A percentile compares a stretch with the other conserved stretches of the same genome.
Conservation (phyloP, 495 filamentous ascomycete species). For the Aspergillus nanangensis region DNA sequence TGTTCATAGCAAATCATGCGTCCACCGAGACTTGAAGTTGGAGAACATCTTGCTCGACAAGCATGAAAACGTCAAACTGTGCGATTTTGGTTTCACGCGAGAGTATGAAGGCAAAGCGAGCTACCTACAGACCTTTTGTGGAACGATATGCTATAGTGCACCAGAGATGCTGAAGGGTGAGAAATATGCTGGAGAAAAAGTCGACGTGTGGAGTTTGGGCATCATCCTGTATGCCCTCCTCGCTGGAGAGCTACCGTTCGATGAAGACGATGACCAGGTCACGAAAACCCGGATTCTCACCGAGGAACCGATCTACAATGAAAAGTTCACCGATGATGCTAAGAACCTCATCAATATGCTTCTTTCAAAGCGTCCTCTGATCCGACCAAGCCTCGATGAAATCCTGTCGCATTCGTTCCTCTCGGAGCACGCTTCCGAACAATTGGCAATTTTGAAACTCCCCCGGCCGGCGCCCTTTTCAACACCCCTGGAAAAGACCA, state of each 20-base stretch:
- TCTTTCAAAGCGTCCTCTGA: constrained; percentile 82
- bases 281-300: constrained; percentile 82
- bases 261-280: constrained; percentile 84
- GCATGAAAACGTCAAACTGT: constrained; percentile 96
- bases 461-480: constrained; percentile 82
- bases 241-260: constrained; percentile 89
- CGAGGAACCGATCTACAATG: constrained; percentile 79
- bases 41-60: constrained; percentile 98
- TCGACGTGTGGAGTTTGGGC: constrained; percentile 96
- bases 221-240: constrained; percentile 94
- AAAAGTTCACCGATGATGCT: constrained; percentile 72
- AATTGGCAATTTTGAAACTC: constrained; percentile 84
- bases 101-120: constrained; percentile 95
- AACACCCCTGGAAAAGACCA: constrained; percentile 85
- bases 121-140: constrained; percentile 96
- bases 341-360: constrained; percentile 68
- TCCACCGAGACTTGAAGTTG: constrained; percentile 93
- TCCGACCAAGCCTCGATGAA: constrained; percentile 81
- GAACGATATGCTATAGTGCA: constrained; percentile 94
- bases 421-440: constrained; percentile 78
- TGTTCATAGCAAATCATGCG: constrained; percentile 92
- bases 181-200: constrained; percentile 95
- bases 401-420: constrained; percentile 88
- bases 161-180: constrained; percentile 98
- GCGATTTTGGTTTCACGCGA: constrained; percentile 95